phyloP scores from a whole-genome alignment of 2,329 filamentous ascomycete species.

The Trichoderma arundinaceum region DNA sequence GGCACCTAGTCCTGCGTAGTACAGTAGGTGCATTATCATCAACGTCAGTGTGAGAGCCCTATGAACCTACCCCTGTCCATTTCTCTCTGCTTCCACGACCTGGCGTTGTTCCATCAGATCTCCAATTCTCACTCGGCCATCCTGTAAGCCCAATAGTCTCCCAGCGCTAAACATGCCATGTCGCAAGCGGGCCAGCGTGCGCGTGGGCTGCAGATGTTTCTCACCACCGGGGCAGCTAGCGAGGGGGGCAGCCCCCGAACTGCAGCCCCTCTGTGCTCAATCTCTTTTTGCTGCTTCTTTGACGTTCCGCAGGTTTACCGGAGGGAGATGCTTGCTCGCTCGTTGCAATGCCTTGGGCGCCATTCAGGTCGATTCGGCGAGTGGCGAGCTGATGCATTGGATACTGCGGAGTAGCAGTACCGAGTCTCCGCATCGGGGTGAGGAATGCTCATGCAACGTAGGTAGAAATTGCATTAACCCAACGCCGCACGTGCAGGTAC shows the following conservation, averaged over 20 bases:
- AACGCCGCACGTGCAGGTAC: slow-evolving; percentile 3
- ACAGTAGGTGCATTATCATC: no score
- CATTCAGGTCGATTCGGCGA: no score
- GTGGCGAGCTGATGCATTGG: no score
- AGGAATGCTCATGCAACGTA: no score
- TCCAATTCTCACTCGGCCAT: slow-evolving; percentile 13
- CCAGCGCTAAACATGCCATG: slow-evolving; percentile 23
- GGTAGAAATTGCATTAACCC: background rate
- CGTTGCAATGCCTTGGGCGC: no score
- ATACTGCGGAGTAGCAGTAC: no score
- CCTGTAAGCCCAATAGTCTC: slow-evolving; percentile 13
- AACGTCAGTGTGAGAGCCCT: no score
- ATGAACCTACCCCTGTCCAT: background rate
- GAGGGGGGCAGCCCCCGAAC: background rate
- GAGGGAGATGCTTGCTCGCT: background rate
- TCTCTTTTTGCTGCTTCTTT: background rate
- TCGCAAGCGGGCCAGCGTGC: slow-evolving; percentile 18
- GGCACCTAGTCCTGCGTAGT: no score
- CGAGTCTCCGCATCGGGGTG: no score
- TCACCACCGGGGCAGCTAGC: slow-evolving; percentile 23
- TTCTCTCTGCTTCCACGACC: background rate
- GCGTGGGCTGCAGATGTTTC: slow-evolving; percentile 22
- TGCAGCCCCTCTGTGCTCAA: background rate
- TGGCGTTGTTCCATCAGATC: slow-evolving; percentile 20
- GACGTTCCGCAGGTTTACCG: background rate